Base-by-base conservation (phyloP, 73 alveolate species). In the Uronychia setigera region DNA sequence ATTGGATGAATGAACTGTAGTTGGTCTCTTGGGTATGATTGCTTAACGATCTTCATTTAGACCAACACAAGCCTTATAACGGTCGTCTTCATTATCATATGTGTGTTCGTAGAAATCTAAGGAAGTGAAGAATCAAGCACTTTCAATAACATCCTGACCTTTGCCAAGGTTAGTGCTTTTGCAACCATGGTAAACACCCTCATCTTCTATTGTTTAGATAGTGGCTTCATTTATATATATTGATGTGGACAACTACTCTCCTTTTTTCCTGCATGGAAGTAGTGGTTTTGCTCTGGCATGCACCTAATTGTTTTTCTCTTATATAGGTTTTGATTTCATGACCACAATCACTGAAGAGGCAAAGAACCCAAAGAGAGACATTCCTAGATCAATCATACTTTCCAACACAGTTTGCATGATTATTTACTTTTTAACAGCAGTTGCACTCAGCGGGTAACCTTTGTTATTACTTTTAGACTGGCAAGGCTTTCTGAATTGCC, bases 271-370 rank as follows among this genome's bases (percentile, higher is more conserved):
- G 9, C 28, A 76, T 9, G 81, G 81, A 76, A 30, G 59, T 27
- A 58, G 30, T 5, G 81, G 81, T 1, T 31, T 76, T 28, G 58
- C 32, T 1, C 81, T 26, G 32, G 81, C 81, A 9, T 76, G 58
- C 46, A 26, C 81, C n/a, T 31, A 76, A 30, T 33, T 80, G 1
- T 87, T 58, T 46, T 78, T 80, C 58, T 80, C 85, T 27, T 87
- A 80, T 35, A 26, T 87, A 0, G 93, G 93, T 19, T 87, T 80
- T 81, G 93, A 87, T 74, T 74, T 80, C 74, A 75, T 87, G 1
- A 87, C 93, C 1, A 35, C 86, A 26, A 30, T 87, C 29, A 34
- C 93, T 60, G 77, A 60, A 60, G 93, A 87, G 46, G 80, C 89
- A 0, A 81, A 35, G 26, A 67, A 80, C 27, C 93, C 93, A 5